Base-by-base conservation (phyloP, 2,329 filamentous ascomycete species). In the Neofusicoccum parvum region DNA sequence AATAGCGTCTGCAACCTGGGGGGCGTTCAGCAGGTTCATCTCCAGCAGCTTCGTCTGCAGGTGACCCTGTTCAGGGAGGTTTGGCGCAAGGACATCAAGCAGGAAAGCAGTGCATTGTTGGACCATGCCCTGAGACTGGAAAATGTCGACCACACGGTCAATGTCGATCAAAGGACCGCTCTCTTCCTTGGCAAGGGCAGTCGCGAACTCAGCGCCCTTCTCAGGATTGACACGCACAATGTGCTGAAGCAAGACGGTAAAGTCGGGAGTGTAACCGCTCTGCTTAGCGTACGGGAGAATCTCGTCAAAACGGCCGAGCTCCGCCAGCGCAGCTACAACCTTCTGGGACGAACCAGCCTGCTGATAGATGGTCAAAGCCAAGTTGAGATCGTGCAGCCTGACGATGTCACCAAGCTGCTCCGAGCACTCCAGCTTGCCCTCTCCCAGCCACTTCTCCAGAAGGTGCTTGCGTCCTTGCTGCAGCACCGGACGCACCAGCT, bases 81-180 rank as follows among this genome's bases (percentile, higher is more conserved):
- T 97, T 71, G 95, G 92, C 79, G 97, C 95, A 39, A 99, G 86
- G 2, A 94, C 94, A 80, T 99, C 95, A 32, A 99, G 87, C 60
- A 99, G 82, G 86, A 99, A 99, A n/a, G 94, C 94, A 2, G 96
- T 99, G 7, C 94, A 94, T 79, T 97, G 93, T 77, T 98, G 96
- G 58, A 98, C 87, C 93, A 98, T 95, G 73, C 93, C 94, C 79
- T 99, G 95, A 10, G 94, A 94, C 80, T 97, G 91, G 89, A 99
- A 99, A 67, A 99, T 93, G 78, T 99, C 95, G 56, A 97, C 92
- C 27, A 97, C 94, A 53, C 94, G 92, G 76, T 97, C 92, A 65
- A 98, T 88, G 72, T 98, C 95, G 70, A 99, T 90, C 66, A 97
- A 82, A 27, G 94, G 90, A 32, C 92, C 94, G 67, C 89, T 88